Base-by-base conservation (phyloP, 2,329 filamentous ascomycete species). In the Diplodia scrobiculata region DNA sequence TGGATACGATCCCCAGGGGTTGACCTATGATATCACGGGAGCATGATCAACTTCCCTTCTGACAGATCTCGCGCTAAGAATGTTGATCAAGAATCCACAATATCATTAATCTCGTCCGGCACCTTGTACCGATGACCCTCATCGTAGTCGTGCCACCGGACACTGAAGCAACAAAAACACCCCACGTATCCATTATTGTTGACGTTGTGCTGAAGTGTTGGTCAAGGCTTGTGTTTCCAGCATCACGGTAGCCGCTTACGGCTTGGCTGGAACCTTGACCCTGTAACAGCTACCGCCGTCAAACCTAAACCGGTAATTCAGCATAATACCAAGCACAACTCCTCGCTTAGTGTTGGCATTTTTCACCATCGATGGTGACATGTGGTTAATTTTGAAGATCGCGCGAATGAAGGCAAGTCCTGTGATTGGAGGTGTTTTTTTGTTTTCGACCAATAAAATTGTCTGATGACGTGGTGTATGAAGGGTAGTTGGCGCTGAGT, bases 121-220 rank as follows among this genome's bases (percentile, higher is more conserved):
- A 82, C 72, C 67, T 78, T 81, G 68, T 83, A 82, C 80, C 82
- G 83, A 67, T 84, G 82, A 0, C 81, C 81, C 1, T 83, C 70
- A 0, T 69, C 74, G 70, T 84, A 85, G 0, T 68, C 41, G 63
- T 77, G 77, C 77, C 78, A 79, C 7, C 75, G 63, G 0, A 79
- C 78, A 0, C 74, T 25, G 27, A 78, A 68, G 21, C 21, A 25
- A 25, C 21, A 25, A 21, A 21, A 21, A 21, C 21, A 21, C 21
- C 21, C 21, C 21, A 21, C 1, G 21, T 1, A 21, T 21, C 21
- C 21, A 25, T 25, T 25, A 25, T 25, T 25, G 21, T 25, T 32
- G 4, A 32, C 29, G 7, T 32, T 6, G 5, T 32, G 76, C 79
- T 7, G 0, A 34, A 34, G 32, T 34, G 32, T 10, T 11, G 9